Conservation (phyloP, 2,329 filamentous ascomycete genomes). For the Colletotrichum sp. region DNA sequence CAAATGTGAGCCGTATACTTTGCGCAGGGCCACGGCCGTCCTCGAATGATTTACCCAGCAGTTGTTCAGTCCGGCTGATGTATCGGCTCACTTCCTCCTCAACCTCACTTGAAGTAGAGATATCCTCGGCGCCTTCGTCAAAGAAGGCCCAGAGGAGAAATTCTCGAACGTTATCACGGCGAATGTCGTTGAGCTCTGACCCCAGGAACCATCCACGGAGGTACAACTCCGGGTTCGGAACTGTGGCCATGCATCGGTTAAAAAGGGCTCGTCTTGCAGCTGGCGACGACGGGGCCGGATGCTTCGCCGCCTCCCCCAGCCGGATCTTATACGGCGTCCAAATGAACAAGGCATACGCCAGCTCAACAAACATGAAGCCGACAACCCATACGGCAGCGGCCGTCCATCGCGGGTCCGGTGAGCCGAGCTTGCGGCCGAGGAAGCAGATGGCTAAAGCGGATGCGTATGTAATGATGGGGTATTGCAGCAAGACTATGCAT, state of each 20-base stretch:
- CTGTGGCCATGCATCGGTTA: conserved; percentile 55
- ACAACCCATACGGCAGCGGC: not conserved
- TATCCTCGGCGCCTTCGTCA: conserved; percentile 43
- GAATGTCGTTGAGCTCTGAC: conserved; percentile 59
- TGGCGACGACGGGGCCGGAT: conserved; percentile 45
- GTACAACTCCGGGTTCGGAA: conserved; percentile 60
- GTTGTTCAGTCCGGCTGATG: conserved; percentile 55
- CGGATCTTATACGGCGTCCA: conserved; percentile 46
- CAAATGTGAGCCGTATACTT: conserved; percentile 66
- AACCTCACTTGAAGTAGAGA: conserved; percentile 12
- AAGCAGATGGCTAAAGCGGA: conserved; percentile 27
- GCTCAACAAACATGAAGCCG: conserved; percentile 37
- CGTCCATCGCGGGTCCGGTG: conserved; percentile 29
- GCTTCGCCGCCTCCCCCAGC: conserved; percentile 39
- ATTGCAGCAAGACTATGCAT: conserved; percentile 52
- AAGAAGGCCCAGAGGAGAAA: conserved; percentile 74
- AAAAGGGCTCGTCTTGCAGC: conserved; percentile 61
- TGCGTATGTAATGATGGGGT: conserved; percentile 50
- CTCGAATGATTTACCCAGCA: conserved; percentile 53
- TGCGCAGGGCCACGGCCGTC: conserved; percentile 60
- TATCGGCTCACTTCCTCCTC: conserved; percentile 47
- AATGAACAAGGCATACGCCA: conserved; percentile 44
- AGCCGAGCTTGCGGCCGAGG: conserved; percentile 14
- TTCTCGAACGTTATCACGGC: conserved; percentile 69
- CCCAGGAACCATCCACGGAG: conserved; percentile 70